phyloP scores from a whole-genome alignment of 176 grass and related monocot species.

The Coix lacrymajobi region DNA sequence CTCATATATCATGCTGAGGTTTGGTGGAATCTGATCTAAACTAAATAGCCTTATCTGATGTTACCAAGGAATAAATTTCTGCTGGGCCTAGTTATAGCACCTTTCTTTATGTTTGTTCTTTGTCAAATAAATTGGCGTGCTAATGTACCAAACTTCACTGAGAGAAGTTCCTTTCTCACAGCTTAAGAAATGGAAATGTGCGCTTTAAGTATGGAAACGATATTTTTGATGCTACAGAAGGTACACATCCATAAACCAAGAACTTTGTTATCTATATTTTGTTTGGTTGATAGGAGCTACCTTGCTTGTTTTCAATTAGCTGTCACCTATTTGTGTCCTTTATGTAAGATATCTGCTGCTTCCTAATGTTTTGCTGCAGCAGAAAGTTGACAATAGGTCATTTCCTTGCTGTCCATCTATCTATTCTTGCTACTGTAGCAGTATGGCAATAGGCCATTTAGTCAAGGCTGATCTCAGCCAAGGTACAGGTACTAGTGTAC shows the following conservation, averaged over 20 bases:
- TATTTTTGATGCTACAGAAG: conserved; percentile 51
- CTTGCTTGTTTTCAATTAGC: neutral
- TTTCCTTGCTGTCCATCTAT: no score
- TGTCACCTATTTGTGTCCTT: conserved; percentile 13
- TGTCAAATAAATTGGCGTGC: conserved; percentile 8
- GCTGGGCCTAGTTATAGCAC: neutral
- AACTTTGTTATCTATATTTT: neutral
- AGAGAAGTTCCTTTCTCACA: conserved; percentile 21
- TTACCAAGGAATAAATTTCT: neutral
- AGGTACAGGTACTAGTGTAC: no score
- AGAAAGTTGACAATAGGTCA: no score
- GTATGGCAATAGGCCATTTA: no score
- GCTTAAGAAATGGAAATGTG: conserved; percentile 89
- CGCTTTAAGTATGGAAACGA: conserved; percentile 66
- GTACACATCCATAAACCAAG: conserved; percentile 15
- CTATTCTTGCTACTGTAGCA: no score
- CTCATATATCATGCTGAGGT: neutral
- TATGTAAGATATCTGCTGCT: no score
- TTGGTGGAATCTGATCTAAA: neutral
- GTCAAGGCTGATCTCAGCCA: no score
- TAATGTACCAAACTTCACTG: conserved; percentile 5
- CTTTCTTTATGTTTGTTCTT: neutral
- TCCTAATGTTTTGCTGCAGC: no score
- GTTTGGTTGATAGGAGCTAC: neutral
- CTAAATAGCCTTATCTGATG: neutral